phyloP scores from a whole-genome alignment of 257 asterid genomes.

The Forsythia viridissima region DNA sequence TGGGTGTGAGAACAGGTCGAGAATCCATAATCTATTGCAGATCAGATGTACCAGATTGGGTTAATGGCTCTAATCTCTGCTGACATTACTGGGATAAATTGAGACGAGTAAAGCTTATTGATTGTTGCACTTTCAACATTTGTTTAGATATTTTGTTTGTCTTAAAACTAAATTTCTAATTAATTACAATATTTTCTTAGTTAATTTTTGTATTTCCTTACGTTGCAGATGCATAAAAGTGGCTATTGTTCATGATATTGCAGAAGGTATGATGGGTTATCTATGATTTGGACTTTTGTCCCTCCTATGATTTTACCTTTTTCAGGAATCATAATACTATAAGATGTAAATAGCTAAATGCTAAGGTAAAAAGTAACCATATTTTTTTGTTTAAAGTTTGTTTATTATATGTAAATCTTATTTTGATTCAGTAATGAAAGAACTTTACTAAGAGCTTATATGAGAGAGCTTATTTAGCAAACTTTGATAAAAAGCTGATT shows the following conservation, averaged over 20 bases:
- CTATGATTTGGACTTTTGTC: too few relatives aligned
- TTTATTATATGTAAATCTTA: too few relatives aligned
- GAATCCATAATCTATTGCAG: slow-evolving; percentile 85
- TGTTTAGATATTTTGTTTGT: neutral
- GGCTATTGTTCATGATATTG: slow-evolving; percentile 46
- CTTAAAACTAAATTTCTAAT: neutral
- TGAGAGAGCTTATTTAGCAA: too few relatives aligned
- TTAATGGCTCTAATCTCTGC: slow-evolving; percentile 80
- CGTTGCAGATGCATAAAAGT: slow-evolving; percentile 83
- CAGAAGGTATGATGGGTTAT: neutral
- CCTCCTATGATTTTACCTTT: too few relatives aligned
- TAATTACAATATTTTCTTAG: neutral
- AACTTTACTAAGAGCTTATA: too few relatives aligned
- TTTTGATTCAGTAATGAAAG: too few relatives aligned
- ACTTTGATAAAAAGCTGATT: too few relatives aligned
- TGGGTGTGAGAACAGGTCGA: slow-evolving; percentile 65
- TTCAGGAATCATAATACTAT: too few relatives aligned
- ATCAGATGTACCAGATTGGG: slow-evolving; percentile 75
- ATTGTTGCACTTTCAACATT: neutral
- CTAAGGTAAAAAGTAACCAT: too few relatives aligned
- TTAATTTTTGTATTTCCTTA: slow-evolving; percentile 9
- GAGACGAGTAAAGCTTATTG: slow-evolving; percentile 59
- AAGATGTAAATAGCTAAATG: too few relatives aligned
- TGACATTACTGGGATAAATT: slow-evolving; percentile 79
- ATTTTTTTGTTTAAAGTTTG: too few relatives aligned